Evolutionary conservation across 805 yeast genomes (phyloP).

Genomic region (Candida succiphila): DNA sequence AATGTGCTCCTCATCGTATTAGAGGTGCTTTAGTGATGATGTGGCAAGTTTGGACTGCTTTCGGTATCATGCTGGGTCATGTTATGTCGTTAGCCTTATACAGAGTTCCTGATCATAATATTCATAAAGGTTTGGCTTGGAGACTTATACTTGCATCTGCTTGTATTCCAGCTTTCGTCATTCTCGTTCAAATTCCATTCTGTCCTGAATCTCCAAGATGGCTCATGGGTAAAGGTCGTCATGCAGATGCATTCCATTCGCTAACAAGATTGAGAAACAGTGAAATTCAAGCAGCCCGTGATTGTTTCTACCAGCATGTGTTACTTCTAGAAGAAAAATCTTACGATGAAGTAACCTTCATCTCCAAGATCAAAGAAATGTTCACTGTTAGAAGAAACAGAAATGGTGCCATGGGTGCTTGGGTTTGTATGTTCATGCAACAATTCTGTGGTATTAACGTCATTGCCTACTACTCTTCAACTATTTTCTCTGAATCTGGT

Average conservation of each 20-base stretch:
- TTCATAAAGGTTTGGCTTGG: constrained; percentile 51
- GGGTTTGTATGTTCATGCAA: constrained; percentile 82
- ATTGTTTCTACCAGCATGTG: constrained; percentile 58
- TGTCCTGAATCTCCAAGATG: constrained; percentile 74
- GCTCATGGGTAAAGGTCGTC: constrained; percentile 65
- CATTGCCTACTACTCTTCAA: constrained; percentile 76
- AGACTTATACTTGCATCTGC: constrained; percentile 64
- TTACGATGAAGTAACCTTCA: constrained; percentile 30
- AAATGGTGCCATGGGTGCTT: constrained; percentile 72
- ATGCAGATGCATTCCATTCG: constrained; percentile 45
- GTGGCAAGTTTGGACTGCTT: constrained; percentile 71
- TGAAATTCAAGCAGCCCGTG: constrained; percentile 58
- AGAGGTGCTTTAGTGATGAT: constrained; percentile 65
- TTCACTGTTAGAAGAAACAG: constrained; percentile 71
- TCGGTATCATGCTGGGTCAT: constrained; percentile 67
- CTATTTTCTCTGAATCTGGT: constrained; percentile 62
- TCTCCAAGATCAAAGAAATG: constrained; percentile 42
- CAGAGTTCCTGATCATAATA: constrained; percentile 35
- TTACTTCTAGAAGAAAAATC: constrained; percentile 54
- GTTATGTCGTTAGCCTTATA: constrained; percentile 56
- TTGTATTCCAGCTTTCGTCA: constrained; percentile 53
- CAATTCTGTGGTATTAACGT: constrained; percentile 88
- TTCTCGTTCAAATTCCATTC: constrained; percentile 49
- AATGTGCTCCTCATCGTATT: constrained; percentile 50
- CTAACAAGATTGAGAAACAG: constrained; percentile 38